Conservation (phyloP, 1,139 yeast genomes). For the Wickerhamomyces sp. region DNA sequence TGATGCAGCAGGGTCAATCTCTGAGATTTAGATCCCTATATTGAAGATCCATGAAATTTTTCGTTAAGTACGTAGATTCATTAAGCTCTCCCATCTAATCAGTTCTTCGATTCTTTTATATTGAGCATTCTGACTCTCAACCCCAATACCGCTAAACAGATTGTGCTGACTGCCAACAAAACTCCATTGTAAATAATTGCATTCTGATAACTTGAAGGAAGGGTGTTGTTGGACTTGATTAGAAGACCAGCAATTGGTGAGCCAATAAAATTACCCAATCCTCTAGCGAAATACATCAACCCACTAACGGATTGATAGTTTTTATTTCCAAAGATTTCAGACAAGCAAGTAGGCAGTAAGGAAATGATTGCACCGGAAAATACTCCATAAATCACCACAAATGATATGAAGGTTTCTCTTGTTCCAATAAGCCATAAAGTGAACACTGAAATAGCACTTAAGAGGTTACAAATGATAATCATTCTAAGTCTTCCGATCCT, state of each 20-base stretch:
- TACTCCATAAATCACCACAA: conserved; percentile 36
- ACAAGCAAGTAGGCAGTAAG: conserved; percentile 35
- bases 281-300: conserved; percentile 31
- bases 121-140: neutral
- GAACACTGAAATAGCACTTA: conserved; percentile 31
- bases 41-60: no score
- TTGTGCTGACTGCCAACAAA: conserved; percentile 23
- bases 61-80: no score
- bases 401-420: conserved; percentile 30
- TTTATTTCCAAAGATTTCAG: conserved; percentile 35
- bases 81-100: no score
- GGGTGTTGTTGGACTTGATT: conserved; percentile 16
- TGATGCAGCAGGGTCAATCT: no score
- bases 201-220: conserved; percentile 23
- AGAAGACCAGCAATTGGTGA: conserved; percentile 33
- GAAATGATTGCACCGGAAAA: conserved; percentile 37
- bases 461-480: conserved; percentile 32
- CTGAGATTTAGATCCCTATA: no score
- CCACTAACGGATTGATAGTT: conserved; percentile 24
- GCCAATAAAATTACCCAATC: conserved; percentile 32
- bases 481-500: conserved; percentile 35
- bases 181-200: conserved; percentile 29
- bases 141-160: conserved; percentile 12
- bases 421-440: conserved; percentile 33
- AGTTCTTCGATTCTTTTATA: no score